Evolutionary conservation across 192 early-diverging fungal genomes (phyloP), one percentile per base, ranked within the genome.

Genomic region (Coemansia nantahalensis): DNA sequence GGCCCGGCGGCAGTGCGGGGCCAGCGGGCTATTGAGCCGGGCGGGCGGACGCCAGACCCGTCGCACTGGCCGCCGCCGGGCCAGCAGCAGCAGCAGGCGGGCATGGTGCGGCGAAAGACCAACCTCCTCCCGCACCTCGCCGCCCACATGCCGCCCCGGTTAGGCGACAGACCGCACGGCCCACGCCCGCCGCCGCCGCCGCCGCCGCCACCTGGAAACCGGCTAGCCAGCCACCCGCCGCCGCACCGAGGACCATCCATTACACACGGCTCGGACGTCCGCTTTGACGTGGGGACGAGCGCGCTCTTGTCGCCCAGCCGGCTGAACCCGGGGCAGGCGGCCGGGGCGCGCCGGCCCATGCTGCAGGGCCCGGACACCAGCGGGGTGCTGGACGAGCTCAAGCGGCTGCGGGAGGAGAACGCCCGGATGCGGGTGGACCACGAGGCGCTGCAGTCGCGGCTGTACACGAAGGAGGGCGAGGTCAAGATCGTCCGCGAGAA

Each of bases 381-480:
- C 11, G 24, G 19, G 21, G 36, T 40, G 38, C n/a, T 26, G 8
- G 64, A 59, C 1, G 68, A 71, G 33, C 46, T 66, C 6, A 51
- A 51, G 31, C 49, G 51, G 11, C 46, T 77, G 12, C 54, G 59
- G 10, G 39, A 34, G 12, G 75, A 77, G 46, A 65, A 70, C 40
- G 37, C 38, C 19, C 54, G 58, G 5, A 45, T 65, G 35, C 61
- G 47, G 0, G 45, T 58, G 1, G 67, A 65, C 16, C 39, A 36
- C 7, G 64, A 71, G 22, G 36, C 57, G 39, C 51, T 77, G 26
- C 40, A 32, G 16, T 42, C 59, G 35, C 68, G 62, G 48, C 55
- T 77, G 21, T 66, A 66, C 7, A 77, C 75, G 8, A 66, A 59
- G 30, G 75, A 69, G 3, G 75, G 75, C 17, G 75, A 77, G 33